Evolutionary conservation across 768 basidiomycete species (phyloP).

Genomic region (Trametes cubensis): DNA sequence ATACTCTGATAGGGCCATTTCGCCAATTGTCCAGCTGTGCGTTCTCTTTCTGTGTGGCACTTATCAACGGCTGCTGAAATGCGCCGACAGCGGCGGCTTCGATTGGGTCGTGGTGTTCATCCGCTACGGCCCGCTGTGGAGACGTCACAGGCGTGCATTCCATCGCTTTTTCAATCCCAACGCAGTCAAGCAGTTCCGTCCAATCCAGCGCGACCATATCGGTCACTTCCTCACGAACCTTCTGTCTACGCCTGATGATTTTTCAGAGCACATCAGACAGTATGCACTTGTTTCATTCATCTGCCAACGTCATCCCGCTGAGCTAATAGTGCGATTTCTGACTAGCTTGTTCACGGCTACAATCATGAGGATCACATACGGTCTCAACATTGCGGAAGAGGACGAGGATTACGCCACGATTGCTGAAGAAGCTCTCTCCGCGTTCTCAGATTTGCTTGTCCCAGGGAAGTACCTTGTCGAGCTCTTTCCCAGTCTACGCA

Average conservation of each 20-base stretch:
- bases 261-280: slow-evolving; percentile 16
- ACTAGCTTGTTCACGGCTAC: slow-evolving; percentile 26
- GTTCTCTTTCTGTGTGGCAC: slow-evolving; percentile 32
- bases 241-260: slow-evolving; percentile 3
- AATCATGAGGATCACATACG: slow-evolving; percentile 29
- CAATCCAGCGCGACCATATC: slow-evolving; percentile 1
- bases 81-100: slow-evolving; percentile 5
- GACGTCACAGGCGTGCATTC: slow-evolving; percentile 13
- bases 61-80: neutral
- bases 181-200: neutral
- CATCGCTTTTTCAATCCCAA: slow-evolving; percentile 15
- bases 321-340: neutral
- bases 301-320: neutral
- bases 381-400: slow-evolving; percentile 15
- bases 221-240: neutral
- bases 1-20: slow-evolving; percentile 69
- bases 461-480: slow-evolving; percentile 16
- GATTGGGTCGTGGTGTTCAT: slow-evolving; percentile 7
- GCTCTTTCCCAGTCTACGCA: slow-evolving; percentile 17
- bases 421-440: slow-evolving; percentile 5
- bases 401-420: slow-evolving; percentile 7
- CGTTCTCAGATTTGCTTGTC: neutral
- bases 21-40: slow-evolving; percentile 73
- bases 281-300: slow-evolving; percentile 10
- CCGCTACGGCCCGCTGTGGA: slow-evolving; percentile 16